Conservation (phyloP, 148 eudicot species). For the Euryodendron excelsum region DNA sequence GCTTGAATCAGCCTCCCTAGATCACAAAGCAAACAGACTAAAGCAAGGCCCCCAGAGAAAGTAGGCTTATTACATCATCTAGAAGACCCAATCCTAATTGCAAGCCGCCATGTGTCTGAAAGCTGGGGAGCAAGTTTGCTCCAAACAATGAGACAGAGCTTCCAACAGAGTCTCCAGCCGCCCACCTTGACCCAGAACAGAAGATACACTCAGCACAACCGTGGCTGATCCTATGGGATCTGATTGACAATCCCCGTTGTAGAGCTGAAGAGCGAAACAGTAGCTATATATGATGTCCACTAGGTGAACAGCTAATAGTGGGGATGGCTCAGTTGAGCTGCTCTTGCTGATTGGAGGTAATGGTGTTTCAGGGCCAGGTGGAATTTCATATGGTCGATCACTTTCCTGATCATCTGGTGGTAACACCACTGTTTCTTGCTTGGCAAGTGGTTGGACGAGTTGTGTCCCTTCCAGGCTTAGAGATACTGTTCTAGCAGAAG, state of each 20-base stretch:
- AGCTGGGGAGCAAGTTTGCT: conserved; percentile 77
- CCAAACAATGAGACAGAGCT: conserved; percentile 66
- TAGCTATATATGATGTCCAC: conserved; percentile 76
- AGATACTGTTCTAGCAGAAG: conserved; percentile 56
- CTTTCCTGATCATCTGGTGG: conserved; percentile 15
- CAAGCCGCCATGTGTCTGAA: conserved; percentile 65
- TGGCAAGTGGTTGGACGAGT: conserved; percentile 61
- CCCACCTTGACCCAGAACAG: conserved; percentile 58
- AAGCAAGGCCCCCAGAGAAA: conserved; percentile 54
- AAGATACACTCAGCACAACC: conserved; percentile 57
- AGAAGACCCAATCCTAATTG: conserved; percentile 62
- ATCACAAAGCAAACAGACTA: conserved; percentile 71
- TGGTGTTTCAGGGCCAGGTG: conserved; percentile 75
- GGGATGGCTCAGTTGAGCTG: conserved; percentile 70
- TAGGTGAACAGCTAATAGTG: conserved; percentile 72
- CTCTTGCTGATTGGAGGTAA: conserved; percentile 59
- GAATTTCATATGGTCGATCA: conserved; percentile 45
- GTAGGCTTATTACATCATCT: conserved; percentile 54
- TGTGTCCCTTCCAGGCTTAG: conserved; percentile 66
- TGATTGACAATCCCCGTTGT: conserved; percentile 87
- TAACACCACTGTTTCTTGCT: conserved; percentile 25
- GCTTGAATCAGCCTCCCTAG: conserved; percentile 51
- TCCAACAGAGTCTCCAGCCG: conserved; percentile 65
- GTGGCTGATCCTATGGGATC: conserved; percentile 66
- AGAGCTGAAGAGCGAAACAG: conserved; percentile 83